Percentiles rank a stretch among this genome's conserved stretches.
Evolutionary conservation across 2,329 filamentous ascomycete species (phyloP).

Genomic region (Colletotrichum cordylinicola): DNA sequence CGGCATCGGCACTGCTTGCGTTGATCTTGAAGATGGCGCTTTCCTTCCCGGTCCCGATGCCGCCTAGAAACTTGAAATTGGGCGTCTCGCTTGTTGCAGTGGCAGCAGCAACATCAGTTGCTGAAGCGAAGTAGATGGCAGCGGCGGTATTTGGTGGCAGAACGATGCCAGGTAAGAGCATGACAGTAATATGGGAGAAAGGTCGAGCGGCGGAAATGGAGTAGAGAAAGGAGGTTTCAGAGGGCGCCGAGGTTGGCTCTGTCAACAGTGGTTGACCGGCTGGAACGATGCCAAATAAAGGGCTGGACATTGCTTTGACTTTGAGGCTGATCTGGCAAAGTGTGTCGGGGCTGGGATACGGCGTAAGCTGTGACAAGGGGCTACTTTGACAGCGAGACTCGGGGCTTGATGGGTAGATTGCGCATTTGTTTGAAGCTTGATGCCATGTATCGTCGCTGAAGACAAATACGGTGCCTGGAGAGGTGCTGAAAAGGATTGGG

Average conservation of each 20-base stretch:
- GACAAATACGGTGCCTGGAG: background rate
- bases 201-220: conserved; percentile 50
- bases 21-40: conserved; percentile 87
- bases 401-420: background rate
- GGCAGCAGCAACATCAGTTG: conserved; percentile 43
- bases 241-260: conserved; percentile 56
- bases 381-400: background rate
- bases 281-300: conserved; percentile 65
- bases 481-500: background rate
- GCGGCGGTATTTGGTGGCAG: conserved; percentile 81
- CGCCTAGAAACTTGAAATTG: conserved; percentile 86
- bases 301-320: conserved; percentile 41
- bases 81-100: conserved; percentile 47
- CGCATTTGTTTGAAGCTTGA: background rate
- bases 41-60: conserved; percentile 87
- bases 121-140: conserved; percentile 82
- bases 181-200: conserved; percentile 87
- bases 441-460: background rate
- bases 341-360: background rate
- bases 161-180: conserved; percentile 79
- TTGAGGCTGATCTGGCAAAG: background rate
- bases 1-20: conserved; percentile 25
- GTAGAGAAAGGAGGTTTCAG: conserved; percentile 63
- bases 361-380: background rate
- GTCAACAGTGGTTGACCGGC: conserved; percentile 64